phyloP scores from a whole-genome alignment of 768 basidiomycete species.

The Russula vinacea region DNA sequence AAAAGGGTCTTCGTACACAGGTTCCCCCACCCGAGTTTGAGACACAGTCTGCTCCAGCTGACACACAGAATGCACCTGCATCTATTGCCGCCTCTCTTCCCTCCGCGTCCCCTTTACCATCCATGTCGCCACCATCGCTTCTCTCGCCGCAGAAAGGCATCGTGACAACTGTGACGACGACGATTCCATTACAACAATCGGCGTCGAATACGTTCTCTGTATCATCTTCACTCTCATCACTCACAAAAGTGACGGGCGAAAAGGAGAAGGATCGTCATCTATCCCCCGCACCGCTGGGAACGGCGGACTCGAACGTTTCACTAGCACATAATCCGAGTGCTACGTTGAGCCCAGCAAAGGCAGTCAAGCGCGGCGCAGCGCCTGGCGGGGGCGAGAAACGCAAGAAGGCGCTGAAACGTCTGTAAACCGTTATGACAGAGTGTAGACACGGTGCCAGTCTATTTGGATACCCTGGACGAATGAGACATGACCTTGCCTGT shows the following conservation, averaged over 20 bases:
- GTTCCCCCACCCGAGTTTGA: constrained; percentile 63
- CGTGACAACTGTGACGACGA: constrained; percentile 35
- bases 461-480: not conserved
- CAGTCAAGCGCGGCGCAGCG: constrained; percentile 66
- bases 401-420: constrained; percentile 82
- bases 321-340: constrained; percentile 28
- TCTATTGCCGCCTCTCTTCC: constrained; percentile 34
- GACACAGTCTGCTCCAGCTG: constrained; percentile 33
- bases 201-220: constrained; percentile 43
- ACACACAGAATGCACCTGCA: constrained; percentile 35
- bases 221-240: constrained; percentile 35
- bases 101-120: constrained; percentile 36
- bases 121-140: constrained; percentile 35
- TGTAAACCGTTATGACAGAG: constrained; percentile 39
- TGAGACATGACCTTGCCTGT: not conserved
- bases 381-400: constrained; percentile 65
- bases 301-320: constrained; percentile 65
- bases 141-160: constrained; percentile 32
- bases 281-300: constrained; percentile 67
- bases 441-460: not conserved
- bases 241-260: constrained; percentile 32
- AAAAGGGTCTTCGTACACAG: constrained; percentile 21
- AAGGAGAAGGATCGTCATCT: constrained; percentile 56
- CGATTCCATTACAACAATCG: constrained; percentile 43
- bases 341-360: constrained; percentile 48